A percentile compares a stretch with the other conserved stretches of the same genome.
phyloP scores from a whole-genome alignment of 495 filamentous ascomycete genomes.

The Schizothecium vesticola region DNA sequence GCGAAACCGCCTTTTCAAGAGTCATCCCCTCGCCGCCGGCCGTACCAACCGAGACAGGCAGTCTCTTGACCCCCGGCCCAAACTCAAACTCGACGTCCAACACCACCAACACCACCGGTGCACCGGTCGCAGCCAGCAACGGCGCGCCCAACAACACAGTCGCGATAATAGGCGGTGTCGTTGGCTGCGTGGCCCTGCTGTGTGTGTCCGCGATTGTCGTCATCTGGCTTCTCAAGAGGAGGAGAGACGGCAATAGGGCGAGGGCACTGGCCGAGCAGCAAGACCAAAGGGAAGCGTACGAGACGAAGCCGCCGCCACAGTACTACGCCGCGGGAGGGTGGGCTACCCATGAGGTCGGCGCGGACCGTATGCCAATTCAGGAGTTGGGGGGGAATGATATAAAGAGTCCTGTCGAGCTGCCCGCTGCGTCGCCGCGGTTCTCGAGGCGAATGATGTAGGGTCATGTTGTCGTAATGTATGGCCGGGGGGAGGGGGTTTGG shows the following conservation, averaged over 20 bases:
- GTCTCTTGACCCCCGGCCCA: neutral
- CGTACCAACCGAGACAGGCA: neutral
- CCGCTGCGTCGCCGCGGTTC: neutral
- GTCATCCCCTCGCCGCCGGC: neutral
- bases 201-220: neutral
- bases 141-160: conserved; percentile 4
- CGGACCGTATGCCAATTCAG: neutral
- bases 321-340: neutral
- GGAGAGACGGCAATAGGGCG: neutral
- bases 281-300: neutral
- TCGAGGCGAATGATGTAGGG: neutral
- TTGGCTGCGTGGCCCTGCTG: conserved; percentile 6
- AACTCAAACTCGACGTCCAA: neutral
- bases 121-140: neutral
- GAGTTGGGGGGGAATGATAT: neutral
- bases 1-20: neutral
- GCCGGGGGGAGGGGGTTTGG: too few relatives aligned
- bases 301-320: neutral
- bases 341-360: neutral
- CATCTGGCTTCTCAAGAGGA: neutral
- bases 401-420: neutral
- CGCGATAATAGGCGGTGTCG: conserved; percentile 8
- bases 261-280: neutral
- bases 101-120: neutral
- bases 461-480: neutral